Percentiles rank a stretch among this genome's conserved stretches.
phyloP scores from a whole-genome alignment of 768 basidiomycete genomes.

The Termitomyces sp. region DNA sequence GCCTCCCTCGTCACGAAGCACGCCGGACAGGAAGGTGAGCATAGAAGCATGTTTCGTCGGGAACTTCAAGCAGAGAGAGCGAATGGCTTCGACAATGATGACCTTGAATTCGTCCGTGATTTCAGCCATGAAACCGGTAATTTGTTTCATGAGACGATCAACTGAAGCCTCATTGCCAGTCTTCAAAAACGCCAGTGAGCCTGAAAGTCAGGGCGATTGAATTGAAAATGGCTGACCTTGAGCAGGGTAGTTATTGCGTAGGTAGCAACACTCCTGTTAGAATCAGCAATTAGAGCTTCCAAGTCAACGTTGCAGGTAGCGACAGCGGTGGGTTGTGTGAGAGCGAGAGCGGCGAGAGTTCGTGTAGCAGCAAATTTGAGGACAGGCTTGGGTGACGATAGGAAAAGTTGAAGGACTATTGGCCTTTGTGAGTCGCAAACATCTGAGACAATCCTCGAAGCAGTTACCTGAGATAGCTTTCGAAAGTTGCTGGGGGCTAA shows the following conservation, averaged over 20 bases:
- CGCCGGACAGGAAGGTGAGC: constrained; percentile 95
- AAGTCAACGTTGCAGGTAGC: constrained; percentile 94
- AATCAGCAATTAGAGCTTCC: constrained; percentile 93
- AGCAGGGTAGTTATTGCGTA: constrained; percentile 98
- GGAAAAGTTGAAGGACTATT: constrained; percentile 89
- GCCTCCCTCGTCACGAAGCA: constrained; percentile 96
- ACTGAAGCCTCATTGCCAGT: constrained; percentile 99
- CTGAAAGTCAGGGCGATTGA: not conserved
- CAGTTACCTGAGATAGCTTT: constrained; percentile 84
- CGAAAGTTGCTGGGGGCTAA: constrained; percentile 71
- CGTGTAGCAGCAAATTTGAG: constrained; percentile 98
- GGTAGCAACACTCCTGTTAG: constrained; percentile 94
- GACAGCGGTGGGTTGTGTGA: constrained; percentile 83
- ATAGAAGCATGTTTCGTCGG: constrained; percentile 95
- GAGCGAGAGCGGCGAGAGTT: constrained; percentile 85
- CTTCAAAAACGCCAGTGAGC: constrained; percentile 34
- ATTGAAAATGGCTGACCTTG: constrained; percentile 53
- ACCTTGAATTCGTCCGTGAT: constrained; percentile 99
- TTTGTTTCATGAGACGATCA: constrained; percentile 98
- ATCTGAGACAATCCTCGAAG: constrained; percentile 1
- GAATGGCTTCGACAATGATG: constrained; percentile 98
- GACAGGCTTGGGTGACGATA: constrained; percentile 91
- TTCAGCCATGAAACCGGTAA: constrained; percentile 97
- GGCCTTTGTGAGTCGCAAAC: constrained; percentile 4
- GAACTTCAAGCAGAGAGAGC: constrained; percentile 98